Evolutionary conservation across 148 eudicot genomes (phyloP).

Genomic region (Chenopodium formosanum): DNA sequence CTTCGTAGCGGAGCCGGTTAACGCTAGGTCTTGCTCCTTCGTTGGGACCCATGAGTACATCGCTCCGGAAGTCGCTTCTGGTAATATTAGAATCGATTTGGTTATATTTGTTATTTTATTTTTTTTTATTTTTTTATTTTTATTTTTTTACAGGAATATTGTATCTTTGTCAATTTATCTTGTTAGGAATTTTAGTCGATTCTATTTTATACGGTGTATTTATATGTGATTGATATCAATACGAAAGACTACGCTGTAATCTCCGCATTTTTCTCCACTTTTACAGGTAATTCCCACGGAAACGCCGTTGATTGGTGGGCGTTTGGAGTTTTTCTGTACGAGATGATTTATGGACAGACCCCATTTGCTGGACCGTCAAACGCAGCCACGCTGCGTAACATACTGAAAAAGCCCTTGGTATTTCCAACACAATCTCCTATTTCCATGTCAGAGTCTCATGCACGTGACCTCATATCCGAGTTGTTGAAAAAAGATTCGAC

Average conservation of each 20-base stretch:
- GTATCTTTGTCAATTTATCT: no score
- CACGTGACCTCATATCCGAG: constrained; percentile 56
- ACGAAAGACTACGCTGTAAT: no score
- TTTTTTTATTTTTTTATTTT: no score
- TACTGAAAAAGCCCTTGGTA: constrained; percentile 48
- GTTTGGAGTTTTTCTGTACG: constrained; percentile 71
- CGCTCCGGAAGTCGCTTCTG: constrained; percentile 83
- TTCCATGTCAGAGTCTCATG: constrained; percentile 44
- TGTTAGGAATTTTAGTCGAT: no score
- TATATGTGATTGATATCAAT: no score
- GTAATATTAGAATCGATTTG: constrained; percentile 10
- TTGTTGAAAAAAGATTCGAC: constrained; percentile 57
- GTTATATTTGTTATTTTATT: no score
- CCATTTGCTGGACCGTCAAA: constrained; percentile 62
- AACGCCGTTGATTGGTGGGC: constrained; percentile 98
- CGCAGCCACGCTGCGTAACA: constrained; percentile 59
- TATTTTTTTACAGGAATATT: no score
- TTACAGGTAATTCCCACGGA: constrained; percentile 49
- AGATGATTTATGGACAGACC: constrained; percentile 79
- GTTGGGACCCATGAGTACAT: constrained; percentile 97
- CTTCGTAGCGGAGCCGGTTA: constrained; percentile 82
- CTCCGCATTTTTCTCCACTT: no score
- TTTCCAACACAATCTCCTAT: constrained; percentile 54
- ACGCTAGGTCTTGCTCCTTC: constrained; percentile 75
- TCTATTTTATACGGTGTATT: no score